These are phyloP conservation scores for Marasmius tenuissimus DNA, from an alignment of 1,284 basidiomycete genomes.

Conservation along the genomic window DNA sequence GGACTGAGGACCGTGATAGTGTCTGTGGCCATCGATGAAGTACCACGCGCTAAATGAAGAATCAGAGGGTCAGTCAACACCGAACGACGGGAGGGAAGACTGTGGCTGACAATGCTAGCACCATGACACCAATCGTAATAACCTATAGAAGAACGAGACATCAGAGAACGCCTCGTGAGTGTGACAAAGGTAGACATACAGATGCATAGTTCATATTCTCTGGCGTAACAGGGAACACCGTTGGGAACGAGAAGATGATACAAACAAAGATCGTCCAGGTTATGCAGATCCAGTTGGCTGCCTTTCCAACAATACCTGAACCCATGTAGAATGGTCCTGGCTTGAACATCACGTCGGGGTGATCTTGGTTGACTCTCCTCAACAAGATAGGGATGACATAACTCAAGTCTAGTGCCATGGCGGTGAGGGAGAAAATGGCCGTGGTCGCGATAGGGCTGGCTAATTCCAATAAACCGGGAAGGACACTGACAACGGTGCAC, in stretches of 20 bases:
- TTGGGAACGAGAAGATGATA: slow-evolving; percentile 75
- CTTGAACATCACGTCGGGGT: slow-evolving; percentile 84
- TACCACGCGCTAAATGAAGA: slow-evolving; percentile 37
- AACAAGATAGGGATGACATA: slow-evolving; percentile 77
- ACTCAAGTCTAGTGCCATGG: slow-evolving; percentile 70
- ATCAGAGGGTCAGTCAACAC: background rate
- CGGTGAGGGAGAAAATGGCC: slow-evolving; percentile 82
- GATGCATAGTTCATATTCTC: slow-evolving; percentile 81
- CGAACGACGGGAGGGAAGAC: background rate
- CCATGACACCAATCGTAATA: slow-evolving; percentile 46
- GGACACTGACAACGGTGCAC: slow-evolving; percentile 64
- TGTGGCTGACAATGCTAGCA: slow-evolving; percentile 38
- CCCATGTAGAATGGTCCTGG: slow-evolving; percentile 92
- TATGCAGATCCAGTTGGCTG: slow-evolving; percentile 68
- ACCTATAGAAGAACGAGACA: slow-evolving; percentile 26
- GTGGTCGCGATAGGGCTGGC: slow-evolving; percentile 79
- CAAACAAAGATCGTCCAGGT: slow-evolving; percentile 69
- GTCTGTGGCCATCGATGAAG: slow-evolving; percentile 41
- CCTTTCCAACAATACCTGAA: slow-evolving; percentile 63
- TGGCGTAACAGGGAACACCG: slow-evolving; percentile 64
- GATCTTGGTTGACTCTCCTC: slow-evolving; percentile 71
- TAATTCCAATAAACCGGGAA: slow-evolving; percentile 77
- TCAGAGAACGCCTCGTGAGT: background rate
- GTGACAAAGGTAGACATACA: slow-evolving; percentile 23
- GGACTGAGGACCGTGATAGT: slow-evolving; percentile 48